Percentiles rank a stretch among this genome's conserved stretches.
phyloP scores from a whole-genome alignment of 1,284 basidiomycete species.

The Irpex sp. region DNA sequence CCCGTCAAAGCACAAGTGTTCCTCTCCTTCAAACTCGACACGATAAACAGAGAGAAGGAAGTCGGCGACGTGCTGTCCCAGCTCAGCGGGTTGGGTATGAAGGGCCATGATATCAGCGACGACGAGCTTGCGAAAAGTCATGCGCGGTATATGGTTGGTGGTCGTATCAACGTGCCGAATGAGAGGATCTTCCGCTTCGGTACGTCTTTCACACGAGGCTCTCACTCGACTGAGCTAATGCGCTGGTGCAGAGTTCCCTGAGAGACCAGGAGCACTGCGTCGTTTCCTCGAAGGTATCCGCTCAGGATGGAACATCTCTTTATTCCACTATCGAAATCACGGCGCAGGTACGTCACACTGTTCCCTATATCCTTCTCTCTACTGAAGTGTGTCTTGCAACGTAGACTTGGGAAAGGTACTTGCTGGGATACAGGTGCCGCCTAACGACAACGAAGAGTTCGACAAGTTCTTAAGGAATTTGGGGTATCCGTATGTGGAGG shows the following conservation, averaged over 20 bases:
- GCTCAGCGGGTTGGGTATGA: constrained; percentile 69
- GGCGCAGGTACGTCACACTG: constrained; percentile 70
- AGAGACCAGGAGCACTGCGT: constrained; percentile 86
- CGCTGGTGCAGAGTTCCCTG: constrained; percentile 78
- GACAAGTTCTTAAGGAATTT: constrained; percentile 72
- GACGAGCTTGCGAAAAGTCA: constrained; percentile 97
- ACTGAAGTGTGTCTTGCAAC: background rate
- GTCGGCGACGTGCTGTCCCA: constrained; percentile 59
- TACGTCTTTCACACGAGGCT: constrained; percentile 32
- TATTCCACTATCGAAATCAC: constrained; percentile 98
- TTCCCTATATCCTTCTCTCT: background rate
- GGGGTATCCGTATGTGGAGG: constrained; percentile 88
- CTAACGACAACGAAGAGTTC: constrained; percentile 59
- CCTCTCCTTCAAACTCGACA: constrained; percentile 84
- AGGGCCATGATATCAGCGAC: constrained; percentile 85
- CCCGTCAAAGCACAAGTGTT: constrained; percentile 77
- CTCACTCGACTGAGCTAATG: background rate
- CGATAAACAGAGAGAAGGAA: constrained; percentile 60
- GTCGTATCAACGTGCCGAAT: constrained; percentile 67
- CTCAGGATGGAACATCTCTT: constrained; percentile 88
- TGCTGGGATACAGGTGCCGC: constrained; percentile 90
- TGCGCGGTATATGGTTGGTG: constrained; percentile 91
- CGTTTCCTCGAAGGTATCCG: constrained; percentile 85
- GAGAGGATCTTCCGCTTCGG: constrained; percentile 94
- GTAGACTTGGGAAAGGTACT: constrained; percentile 88